These are phyloP conservation scores for Oryza meyeriana DNA, from an alignment of 176 grass and related monocot species.

Conservation along the genomic window DNA sequence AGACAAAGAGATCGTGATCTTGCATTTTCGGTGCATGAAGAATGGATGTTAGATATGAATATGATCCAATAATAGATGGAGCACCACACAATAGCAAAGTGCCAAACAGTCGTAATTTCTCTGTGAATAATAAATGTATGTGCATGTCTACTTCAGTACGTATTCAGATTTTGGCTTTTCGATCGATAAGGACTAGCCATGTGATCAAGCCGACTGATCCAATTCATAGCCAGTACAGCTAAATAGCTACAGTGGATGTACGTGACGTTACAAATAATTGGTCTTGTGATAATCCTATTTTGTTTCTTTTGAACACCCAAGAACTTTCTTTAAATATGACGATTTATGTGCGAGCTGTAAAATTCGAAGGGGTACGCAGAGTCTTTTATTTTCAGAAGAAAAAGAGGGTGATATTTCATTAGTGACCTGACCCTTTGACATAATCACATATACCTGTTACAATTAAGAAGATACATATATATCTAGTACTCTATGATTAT, in stretches of 20 bases:
- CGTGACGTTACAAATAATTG: not conserved
- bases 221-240: not conserved
- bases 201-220: not conserved
- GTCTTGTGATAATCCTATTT: not conserved
- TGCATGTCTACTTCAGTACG: not conserved
- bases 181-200: slow-evolving; percentile 18
- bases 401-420: too few relatives aligned
- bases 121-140: not conserved
- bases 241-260: not conserved
- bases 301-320: too few relatives aligned
- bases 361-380: too few relatives aligned
- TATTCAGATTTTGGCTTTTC: slow-evolving; percentile 17
- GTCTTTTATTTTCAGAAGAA: too few relatives aligned
- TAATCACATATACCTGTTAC: too few relatives aligned
- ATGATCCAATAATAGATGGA: too few relatives aligned
- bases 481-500: too few relatives aligned
- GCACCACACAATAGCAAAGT: too few relatives aligned
- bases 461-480: too few relatives aligned
- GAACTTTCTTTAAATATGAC: not conserved
- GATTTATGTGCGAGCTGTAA: too few relatives aligned
- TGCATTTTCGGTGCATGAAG: not conserved
- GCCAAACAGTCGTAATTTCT: not conserved
- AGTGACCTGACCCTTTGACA: too few relatives aligned
- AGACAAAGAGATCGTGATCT: too few relatives aligned
- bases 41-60: not conserved